phyloP scores from a whole-genome alignment of 192 early-diverging fungal genomes.

The Coemansia javaensis region DNA sequence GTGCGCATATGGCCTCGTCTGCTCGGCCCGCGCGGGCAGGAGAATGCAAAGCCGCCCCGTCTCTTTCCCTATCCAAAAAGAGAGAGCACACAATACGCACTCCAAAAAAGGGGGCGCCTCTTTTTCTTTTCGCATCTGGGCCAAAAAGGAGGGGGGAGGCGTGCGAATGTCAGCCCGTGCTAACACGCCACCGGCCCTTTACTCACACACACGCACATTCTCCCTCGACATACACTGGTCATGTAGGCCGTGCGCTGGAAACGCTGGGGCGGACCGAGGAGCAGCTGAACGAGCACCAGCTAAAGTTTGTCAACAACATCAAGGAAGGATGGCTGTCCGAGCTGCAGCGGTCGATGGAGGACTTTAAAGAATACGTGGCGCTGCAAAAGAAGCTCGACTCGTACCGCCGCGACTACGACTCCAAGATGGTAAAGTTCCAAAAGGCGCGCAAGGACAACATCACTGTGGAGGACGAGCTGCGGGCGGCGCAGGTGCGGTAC shows the following conservation, averaged over 20 bases:
- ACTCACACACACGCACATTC: neutral
- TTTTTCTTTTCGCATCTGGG: no score
- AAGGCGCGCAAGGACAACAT: slow-evolving; percentile 88
- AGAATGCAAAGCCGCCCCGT: no score
- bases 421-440: slow-evolving; percentile 81
- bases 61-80: no score
- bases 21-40: no score
- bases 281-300: slow-evolving; percentile 36
- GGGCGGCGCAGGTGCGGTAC: slow-evolving; percentile 85
- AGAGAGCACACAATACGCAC: no score
- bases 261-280: slow-evolving; percentile 54
- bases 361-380: slow-evolving; percentile 51
- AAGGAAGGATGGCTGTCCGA: slow-evolving; percentile 51
- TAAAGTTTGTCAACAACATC: slow-evolving; percentile 49
- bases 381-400: slow-evolving; percentile 84
- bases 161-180: no score
- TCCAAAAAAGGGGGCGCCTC: no score
- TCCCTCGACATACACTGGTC: no score
- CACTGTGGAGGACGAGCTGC: slow-evolving; percentile 86
- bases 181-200: neutral
- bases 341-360: slow-evolving; percentile 50
- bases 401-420: slow-evolving; percentile 88
- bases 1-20: no score
- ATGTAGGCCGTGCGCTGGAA: slow-evolving; percentile 47
- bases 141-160: no score